Conservation (phyloP, 176 grass and related monocot species). For the Triticum urartu region DNA sequence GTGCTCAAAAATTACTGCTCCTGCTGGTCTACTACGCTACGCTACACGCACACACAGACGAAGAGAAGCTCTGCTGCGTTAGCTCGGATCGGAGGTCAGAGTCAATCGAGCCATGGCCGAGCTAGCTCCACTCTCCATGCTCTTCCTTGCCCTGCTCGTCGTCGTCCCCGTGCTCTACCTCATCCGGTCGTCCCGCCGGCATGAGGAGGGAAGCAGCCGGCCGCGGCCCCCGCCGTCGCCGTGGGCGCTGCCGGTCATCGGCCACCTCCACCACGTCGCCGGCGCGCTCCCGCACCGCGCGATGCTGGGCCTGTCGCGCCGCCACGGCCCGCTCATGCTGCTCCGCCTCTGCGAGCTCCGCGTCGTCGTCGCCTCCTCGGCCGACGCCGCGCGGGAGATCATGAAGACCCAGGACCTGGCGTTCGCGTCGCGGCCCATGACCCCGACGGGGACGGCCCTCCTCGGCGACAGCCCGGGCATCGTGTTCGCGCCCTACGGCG, state of each 20-base stretch:
- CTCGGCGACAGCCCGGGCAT: background rate
- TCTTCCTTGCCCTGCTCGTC: background rate
- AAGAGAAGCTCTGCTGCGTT: background rate
- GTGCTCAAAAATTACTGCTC: too few relatives aligned
- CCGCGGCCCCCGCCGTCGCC: background rate
- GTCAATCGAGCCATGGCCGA: background rate
- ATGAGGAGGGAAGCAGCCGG: background rate
- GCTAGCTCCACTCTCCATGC: background rate
- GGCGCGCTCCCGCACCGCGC: background rate
- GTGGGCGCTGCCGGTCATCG: background rate
- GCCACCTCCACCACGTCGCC: background rate
- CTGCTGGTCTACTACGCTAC: background rate
- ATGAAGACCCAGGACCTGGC: background rate
- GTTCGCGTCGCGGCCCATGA: conserved; percentile 20
- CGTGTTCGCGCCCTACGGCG: conserved; percentile 9
- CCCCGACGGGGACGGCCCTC: background rate
- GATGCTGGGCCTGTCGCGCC: background rate
- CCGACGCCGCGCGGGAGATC: conserved; percentile 2
- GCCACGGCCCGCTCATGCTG: background rate
- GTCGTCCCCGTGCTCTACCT: background rate
- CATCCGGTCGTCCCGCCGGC: background rate
- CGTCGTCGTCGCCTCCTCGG: conserved; percentile 2
- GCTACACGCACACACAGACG: background rate
- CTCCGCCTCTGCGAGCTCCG: conserved; percentile 10
- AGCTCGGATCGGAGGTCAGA: background rate